Base-by-base conservation (phyloP, 1,284 basidiomycete species). In the Moniliophthora roreri region DNA sequence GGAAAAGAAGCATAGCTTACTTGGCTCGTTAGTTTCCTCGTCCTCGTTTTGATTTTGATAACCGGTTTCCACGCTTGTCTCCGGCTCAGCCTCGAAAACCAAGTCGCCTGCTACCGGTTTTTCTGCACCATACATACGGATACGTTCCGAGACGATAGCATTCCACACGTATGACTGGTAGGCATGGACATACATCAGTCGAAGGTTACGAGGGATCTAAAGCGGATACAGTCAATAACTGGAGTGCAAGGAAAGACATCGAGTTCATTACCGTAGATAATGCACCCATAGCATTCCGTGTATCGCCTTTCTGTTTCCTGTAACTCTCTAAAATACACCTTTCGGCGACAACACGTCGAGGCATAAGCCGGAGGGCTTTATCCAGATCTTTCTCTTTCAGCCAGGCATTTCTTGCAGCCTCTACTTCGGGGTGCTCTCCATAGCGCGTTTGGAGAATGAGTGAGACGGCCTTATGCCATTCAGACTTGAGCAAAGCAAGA, bases 81-180 rank as follows among this genome's bases (percentile, higher is more conserved):
- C 71, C 38, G 73, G 71, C n/a, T 64, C 61, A 36, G 73, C 73
- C 40, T 88, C 87, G 56, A 84, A 89, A 6, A 97, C 90, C 11
- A 98, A 76, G 67, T 99, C 97, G 0, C 97, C 97, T 8, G 83
- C 82, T 24, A 95, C 79, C 0, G 93, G 85, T 55, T 81, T 80
- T 11, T 87, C 84, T 15, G 82, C 76, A 1, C 95, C 95, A 65
- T 89, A 86, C 41, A 78, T 76, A 58, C 84, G 84, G 62, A 98
- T 87, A 13, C 97, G 86, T 69, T 96, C 93, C 11, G 95, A 97
- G 20, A 95, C 92, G 52, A 98, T 86, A 41, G 92, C 83, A 70
- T 99, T 99, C 97, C 96, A 99, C 26, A 99, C 87, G 64, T 98
- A 99, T 15, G 93, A 96, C 69, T 99, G 97, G 69, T 98, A 99